phyloP scores from a whole-genome alignment of 176 grass and related monocot genomes.

The Pontederia crassipes region DNA sequence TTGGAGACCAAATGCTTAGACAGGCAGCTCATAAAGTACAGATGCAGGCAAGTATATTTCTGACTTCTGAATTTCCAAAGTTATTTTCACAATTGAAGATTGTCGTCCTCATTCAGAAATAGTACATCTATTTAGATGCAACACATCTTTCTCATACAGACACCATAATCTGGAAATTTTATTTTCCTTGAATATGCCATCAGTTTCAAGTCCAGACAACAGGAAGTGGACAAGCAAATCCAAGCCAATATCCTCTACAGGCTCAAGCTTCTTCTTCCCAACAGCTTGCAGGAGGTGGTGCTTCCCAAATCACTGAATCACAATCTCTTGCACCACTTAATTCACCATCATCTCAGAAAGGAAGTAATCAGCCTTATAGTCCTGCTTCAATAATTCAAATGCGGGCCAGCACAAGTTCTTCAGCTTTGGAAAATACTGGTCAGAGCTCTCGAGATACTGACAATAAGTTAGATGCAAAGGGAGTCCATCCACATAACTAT shows the following conservation, averaged over 20 bases:
- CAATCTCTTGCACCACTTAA: conserved; percentile 15
- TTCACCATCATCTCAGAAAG: conserved; percentile 17
- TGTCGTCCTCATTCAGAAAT: background rate
- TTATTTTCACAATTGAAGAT: background rate
- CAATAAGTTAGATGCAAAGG: conserved; percentile 36
- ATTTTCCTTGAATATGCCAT: conserved; percentile 25
- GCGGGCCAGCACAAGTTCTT: conserved; percentile 26
- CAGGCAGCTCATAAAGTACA: conserved; percentile 79
- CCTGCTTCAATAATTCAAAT: conserved; percentile 48
- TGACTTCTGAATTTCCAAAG: background rate
- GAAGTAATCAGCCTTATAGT: conserved; percentile 1
- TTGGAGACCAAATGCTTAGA: conserved; percentile 95
- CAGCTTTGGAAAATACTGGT: conserved; percentile 22
- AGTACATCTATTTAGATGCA: background rate
- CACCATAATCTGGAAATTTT: background rate
- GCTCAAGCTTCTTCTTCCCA: conserved; percentile 53
- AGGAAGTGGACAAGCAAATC: conserved; percentile 30
- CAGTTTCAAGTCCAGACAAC: conserved; percentile 38
- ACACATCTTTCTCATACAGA: background rate
- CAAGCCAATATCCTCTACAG: conserved; percentile 44
- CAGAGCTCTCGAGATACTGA: conserved; percentile 34
- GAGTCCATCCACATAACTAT: conserved; percentile 32
- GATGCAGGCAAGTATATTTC: conserved; percentile 52
- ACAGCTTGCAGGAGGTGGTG: conserved; percentile 45
- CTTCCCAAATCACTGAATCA: conserved; percentile 19